phyloP scores from a whole-genome alignment of 108 stramenopile species.

The Fistulifera solaris region DNA sequence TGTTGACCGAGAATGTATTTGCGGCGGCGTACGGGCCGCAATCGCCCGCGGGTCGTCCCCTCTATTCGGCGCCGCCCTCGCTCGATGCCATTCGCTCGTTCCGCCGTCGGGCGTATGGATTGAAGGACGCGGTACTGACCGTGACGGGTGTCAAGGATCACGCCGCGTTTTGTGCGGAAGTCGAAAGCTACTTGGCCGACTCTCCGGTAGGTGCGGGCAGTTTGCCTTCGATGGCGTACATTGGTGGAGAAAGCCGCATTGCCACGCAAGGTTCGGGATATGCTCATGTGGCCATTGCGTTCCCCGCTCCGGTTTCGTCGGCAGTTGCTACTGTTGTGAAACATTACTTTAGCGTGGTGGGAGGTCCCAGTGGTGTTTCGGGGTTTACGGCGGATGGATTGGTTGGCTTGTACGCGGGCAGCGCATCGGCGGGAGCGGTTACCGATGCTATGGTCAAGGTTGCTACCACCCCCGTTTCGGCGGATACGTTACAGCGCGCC shows the following conservation, averaged over 20 bases:
- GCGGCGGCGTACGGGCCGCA: constrained; percentile 78
- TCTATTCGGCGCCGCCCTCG: constrained; percentile 46
- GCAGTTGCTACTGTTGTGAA: constrained; percentile 62
- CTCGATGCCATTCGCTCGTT: constrained; percentile 51
- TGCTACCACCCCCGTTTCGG: constrained; percentile 30
- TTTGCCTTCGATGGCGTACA: constrained; percentile 28
- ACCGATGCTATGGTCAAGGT: constrained; percentile 48
- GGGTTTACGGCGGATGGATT: constrained; percentile 55
- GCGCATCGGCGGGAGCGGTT: constrained; percentile 32
- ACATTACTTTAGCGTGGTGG: constrained; percentile 38
- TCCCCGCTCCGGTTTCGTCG: constrained; percentile 36
- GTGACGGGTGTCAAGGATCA: constrained; percentile 78
- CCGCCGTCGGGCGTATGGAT: constrained; percentile 54
- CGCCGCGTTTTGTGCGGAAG: constrained; percentile 64
- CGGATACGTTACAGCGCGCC: constrained; percentile 51
- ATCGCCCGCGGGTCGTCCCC: constrained; percentile 68
- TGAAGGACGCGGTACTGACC: constrained; percentile 74
- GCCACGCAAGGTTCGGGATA: constrained; percentile 61
- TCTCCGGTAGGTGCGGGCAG: constrained; percentile 31
- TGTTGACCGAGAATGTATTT: constrained; percentile 72
- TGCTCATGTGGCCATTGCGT: constrained; percentile 78
- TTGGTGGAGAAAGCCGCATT: constrained; percentile 76
- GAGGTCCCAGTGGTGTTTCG: constrained; percentile 31
- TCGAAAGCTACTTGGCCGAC: constrained; percentile 44
- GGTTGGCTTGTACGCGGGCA: constrained; percentile 70